Percentiles rank a stretch among this genome's conserved stretches.
Conservation (phyloP, 2,329 filamentous ascomycete species). For the Neonectria sp. region DNA sequence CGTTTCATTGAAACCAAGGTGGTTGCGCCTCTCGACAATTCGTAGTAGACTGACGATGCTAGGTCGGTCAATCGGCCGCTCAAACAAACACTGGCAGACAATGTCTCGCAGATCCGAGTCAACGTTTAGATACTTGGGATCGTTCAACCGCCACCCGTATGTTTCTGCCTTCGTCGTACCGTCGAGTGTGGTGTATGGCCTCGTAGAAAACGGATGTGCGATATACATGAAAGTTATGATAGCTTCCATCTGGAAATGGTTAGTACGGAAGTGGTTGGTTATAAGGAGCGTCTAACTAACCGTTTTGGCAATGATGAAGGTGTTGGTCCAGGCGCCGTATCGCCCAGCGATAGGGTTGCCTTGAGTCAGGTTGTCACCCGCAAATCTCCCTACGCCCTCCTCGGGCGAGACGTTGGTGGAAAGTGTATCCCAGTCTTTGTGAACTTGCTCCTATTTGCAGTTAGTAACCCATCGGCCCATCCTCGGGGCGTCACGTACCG, state of each 20-base stretch:
- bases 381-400: slow-evolving; percentile 20
- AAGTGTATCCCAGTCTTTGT: slow-evolving; percentile 45
- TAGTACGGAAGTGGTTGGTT: slow-evolving; percentile 9
- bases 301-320: slow-evolving; percentile 47
- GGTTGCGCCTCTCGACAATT: slow-evolving; percentile 39
- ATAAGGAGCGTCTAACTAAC: slow-evolving; percentile 31
- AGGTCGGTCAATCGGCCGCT: slow-evolving; percentile 48
- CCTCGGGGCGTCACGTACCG: slow-evolving; percentile 37
- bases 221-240: slow-evolving; percentile 38
- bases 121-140: slow-evolving; percentile 17
- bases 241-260: slow-evolving; percentile 46
- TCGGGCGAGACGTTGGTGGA: slow-evolving; percentile 10
- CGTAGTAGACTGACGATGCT: slow-evolving; percentile 39
- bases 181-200: slow-evolving; percentile 13
- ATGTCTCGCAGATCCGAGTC: slow-evolving; percentile 44
- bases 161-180: slow-evolving; percentile 22
- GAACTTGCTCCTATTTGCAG: slow-evolving; percentile 43
- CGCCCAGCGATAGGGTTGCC: slow-evolving; percentile 43
- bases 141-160: slow-evolving; percentile 43
- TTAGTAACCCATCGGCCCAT: slow-evolving; percentile 18
- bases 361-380: slow-evolving; percentile 30
- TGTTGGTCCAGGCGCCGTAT: slow-evolving; percentile 49
- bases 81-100: slow-evolving; percentile 45
- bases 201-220: slow-evolving; percentile 33
- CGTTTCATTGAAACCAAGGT: slow-evolving; percentile 34